Evolutionary conservation across 164 flowering plant species (phyloP), one percentile per base, ranked within the genome.

Genomic region (Vitis rotundifolia): DNA sequence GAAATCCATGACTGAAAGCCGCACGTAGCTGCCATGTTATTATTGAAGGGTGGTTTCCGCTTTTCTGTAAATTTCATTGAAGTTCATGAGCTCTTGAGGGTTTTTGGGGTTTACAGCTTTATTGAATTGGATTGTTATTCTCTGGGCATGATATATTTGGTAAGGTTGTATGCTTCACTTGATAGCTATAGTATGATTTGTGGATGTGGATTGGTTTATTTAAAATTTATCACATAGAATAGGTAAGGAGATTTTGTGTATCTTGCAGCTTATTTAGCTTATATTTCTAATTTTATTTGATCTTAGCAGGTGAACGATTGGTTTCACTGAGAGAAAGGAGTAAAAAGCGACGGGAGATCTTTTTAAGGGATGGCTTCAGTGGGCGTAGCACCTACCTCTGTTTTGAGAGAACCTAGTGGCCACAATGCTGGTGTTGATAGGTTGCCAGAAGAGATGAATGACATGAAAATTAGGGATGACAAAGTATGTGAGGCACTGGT

Each of bases 401-500:
- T 80, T 44, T 50, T 76, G 69, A 80, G 88, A 74, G 89, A 87
- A 53, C 26, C 82, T 3, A 71, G 80, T 60, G 76, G 74, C 11
- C 78, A 73, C 48, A 55, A 57, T 49, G 77, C 49, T 55, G 85
- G 78, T 67, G 86, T 77, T 28, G 91, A 88, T 74, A 78, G 77
- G 54, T 66, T 88, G 74, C 91, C 88, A 14, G 87, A 83, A 64
- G 91, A 88, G 75, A 81, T 88, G 89, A 88, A 81, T 76, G 88
- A 83, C 68, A 84, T 87, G 89, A 87, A 78, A 78, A 87, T 87
- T 28, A 78, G 88, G 62, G 91, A 88, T 78, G 91, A 88, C 19
- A 88, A 82, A 72, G 91, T 87, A 66, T n/a, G 55, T 13, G 9
- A 2, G 49, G 4, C 0, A 47, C 14, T 18, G 8, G 3, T 52